Percentiles rank a stretch among this genome's conserved stretches.
Evolutionary conservation across 2,329 filamentous ascomycete species (phyloP).

Genomic region (Cladosporium sp.): DNA sequence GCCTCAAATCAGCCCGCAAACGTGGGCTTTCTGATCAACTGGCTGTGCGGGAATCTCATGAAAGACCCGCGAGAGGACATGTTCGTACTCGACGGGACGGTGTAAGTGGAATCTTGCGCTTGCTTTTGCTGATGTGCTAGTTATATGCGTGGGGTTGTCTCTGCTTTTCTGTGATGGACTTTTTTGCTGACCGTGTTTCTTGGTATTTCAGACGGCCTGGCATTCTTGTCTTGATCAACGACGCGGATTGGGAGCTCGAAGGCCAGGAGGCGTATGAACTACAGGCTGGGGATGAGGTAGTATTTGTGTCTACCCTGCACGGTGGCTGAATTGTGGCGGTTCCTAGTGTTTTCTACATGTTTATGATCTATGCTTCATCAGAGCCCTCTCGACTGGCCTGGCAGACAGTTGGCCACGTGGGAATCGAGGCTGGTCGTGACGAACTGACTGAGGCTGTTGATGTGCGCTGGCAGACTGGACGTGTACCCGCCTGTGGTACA

Average conservation of each 20-base stretch:
- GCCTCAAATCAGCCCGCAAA: constrained; percentile 59
- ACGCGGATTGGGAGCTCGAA: constrained; percentile 97
- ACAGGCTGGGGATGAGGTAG: constrained; percentile 75
- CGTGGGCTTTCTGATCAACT: constrained; percentile 69
- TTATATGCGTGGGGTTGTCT: no score
- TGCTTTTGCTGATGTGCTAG: no score
- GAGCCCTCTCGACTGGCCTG: no score
- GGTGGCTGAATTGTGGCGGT: constrained; percentile 77
- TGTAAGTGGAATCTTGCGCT: no score
- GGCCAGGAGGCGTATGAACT: constrained; percentile 89
- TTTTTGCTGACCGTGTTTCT: neutral
- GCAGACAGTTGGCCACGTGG: no score
- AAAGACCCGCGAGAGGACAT: constrained; percentile 80
- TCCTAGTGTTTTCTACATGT: no score
- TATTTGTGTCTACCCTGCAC: constrained; percentile 96
- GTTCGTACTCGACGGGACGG: constrained; percentile 80
- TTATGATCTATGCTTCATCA: no score
- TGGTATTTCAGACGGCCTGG: constrained; percentile 72
- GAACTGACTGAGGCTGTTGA: no score
- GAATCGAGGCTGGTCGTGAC: no score
- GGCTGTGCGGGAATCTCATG: constrained; percentile 81
- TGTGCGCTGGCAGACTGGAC: no score
- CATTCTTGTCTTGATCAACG: constrained; percentile 94
- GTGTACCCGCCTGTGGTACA: no score
- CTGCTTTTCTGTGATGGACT: no score